A percentile compares a stretch with the other conserved stretches of the same genome.
These are phyloP conservation scores for Trichoderma gamsii DNA, from an alignment of 495 filamentous ascomycete species.

Conservation along the genomic window DNA sequence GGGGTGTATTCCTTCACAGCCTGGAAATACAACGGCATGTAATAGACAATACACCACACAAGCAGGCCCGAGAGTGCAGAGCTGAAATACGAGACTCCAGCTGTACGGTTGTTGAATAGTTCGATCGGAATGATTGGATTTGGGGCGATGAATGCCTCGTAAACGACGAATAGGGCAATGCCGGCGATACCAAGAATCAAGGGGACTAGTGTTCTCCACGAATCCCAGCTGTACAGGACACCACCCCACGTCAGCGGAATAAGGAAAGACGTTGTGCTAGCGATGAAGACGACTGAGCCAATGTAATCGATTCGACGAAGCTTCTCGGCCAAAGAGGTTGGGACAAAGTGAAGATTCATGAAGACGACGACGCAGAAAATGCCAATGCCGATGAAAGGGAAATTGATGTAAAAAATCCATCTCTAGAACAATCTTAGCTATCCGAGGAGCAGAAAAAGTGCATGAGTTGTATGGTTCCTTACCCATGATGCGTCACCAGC, in stretches of 20 bases:
- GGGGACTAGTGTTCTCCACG: constrained; percentile 48
- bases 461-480: neutral
- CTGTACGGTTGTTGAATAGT: constrained; percentile 39
- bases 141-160: constrained; percentile 40
- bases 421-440: constrained; percentile 14
- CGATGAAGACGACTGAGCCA: constrained; percentile 49
- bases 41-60: constrained; percentile 50
- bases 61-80: constrained; percentile 46
- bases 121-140: constrained; percentile 38
- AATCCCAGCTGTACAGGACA: constrained; percentile 45
- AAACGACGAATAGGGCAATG: constrained; percentile 38
- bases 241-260: constrained; percentile 50
- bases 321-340: constrained; percentile 36
- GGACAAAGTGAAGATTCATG: constrained; percentile 30
- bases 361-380: constrained; percentile 35
- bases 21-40: constrained; percentile 57
- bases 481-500: constrained; percentile 39
- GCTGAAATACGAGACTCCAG: constrained; percentile 29
- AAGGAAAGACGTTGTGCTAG: constrained; percentile 38
- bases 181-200: constrained; percentile 43
- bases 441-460: neutral
- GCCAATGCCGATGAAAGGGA: constrained; percentile 37
- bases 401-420: constrained; percentile 43
- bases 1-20: constrained; percentile 51
- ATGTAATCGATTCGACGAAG: constrained; percentile 51